phyloP scores from a whole-genome alignment of 2,329 filamentous ascomycete species.

The Epichloe gansuensis region DNA sequence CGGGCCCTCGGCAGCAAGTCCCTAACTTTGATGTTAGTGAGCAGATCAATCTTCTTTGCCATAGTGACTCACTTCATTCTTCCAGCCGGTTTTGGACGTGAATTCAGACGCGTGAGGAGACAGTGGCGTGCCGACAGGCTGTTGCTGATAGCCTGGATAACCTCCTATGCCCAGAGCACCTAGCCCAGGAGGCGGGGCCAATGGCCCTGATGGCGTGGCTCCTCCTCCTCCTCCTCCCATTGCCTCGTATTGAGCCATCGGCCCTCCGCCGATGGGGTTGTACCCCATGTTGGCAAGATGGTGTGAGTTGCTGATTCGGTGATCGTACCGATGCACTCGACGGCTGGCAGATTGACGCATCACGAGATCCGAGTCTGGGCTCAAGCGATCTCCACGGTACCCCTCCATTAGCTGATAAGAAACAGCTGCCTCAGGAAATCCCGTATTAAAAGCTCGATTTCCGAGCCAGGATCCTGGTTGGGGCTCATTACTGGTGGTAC shows the following conservation, averaged over 20 bases:
- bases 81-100: conserved; percentile 44
- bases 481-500: conserved; percentile 22
- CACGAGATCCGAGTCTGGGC: conserved; percentile 35
- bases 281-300: conserved; percentile 21
- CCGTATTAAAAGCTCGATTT: conserved; percentile 24
- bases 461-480: conserved; percentile 31
- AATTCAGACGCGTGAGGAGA: conserved; percentile 67
- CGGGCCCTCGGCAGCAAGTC: conserved; percentile 41
- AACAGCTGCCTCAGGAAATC: conserved; percentile 27
- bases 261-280: conserved; percentile 16
- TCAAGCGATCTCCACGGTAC: conserved; percentile 33
- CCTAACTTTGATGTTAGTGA: conserved; percentile 8
- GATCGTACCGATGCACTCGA: conserved; percentile 35
- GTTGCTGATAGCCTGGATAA: conserved; percentile 39
- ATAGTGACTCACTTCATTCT: conserved; percentile 34
- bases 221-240: conserved; percentile 20
- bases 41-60: neutral
- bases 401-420: conserved; percentile 25
- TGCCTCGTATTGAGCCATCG: conserved; percentile 22
- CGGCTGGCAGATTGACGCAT: conserved; percentile 30
- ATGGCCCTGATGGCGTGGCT: conserved; percentile 20
- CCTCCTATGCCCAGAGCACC: conserved; percentile 27
- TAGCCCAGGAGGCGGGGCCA: conserved; percentile 22
- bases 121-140: conserved; percentile 49
- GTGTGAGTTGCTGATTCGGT: conserved; percentile 25